These are phyloP conservation scores for Phytophthora pisi DNA, from an alignment of 352 stramenopile species.

Conservation along the genomic window DNA sequence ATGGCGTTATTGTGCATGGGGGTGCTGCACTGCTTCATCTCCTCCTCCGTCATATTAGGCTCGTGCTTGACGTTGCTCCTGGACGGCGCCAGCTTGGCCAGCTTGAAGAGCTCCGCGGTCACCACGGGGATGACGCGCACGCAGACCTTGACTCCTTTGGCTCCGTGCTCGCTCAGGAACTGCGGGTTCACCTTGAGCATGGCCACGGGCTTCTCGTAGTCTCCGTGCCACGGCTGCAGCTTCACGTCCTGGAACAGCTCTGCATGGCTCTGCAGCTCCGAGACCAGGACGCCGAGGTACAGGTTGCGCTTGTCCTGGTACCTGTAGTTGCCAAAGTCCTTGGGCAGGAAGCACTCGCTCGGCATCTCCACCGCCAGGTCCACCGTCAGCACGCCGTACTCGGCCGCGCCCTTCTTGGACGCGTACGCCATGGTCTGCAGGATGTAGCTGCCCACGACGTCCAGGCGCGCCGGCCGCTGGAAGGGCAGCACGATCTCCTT, in stretches of 20 bases:
- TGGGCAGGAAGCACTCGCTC: conserved; percentile 77
- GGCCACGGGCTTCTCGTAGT: conserved; percentile 79
- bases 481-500: conserved; percentile 91
- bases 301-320: conserved; percentile 91
- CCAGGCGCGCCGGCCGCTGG: conserved; percentile 66
- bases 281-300: conserved; percentile 80
- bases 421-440: conserved; percentile 81
- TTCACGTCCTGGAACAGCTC: conserved; percentile 60
- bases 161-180: conserved; percentile 47
- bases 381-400: conserved; percentile 70
- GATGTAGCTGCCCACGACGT: conserved; percentile 90
- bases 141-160: conserved; percentile 59
- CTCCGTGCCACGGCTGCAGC: conserved; percentile 75
- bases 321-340: conserved; percentile 90
- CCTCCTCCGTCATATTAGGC: conserved; percentile 68
- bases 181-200: conserved; percentile 51
- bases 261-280: conserved; percentile 50
- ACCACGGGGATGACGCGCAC: conserved; percentile 82
- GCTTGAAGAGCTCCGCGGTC: conserved; percentile 73
- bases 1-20: conserved; percentile 92
- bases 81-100: conserved; percentile 77
- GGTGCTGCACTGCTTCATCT: conserved; percentile 74
- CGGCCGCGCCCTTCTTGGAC: conserved; percentile 10
- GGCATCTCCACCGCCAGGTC: conserved; percentile 89
- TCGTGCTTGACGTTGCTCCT: conserved; percentile 89